Base-by-base conservation (phyloP, 805 yeast species). In the Saccharomycopsis oosterbeekiorum region DNA sequence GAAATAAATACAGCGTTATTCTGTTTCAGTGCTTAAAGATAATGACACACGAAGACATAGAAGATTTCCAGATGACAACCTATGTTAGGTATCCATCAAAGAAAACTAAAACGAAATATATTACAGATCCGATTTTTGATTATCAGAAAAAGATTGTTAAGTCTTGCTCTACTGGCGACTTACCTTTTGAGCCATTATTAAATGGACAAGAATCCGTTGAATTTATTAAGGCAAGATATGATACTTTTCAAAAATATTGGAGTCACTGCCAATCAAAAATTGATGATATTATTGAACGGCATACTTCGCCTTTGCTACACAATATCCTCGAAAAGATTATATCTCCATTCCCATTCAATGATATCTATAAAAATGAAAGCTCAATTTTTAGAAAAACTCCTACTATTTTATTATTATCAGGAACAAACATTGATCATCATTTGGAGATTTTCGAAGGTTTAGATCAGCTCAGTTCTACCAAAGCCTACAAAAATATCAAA, bases 371-470 rank as follows among this genome's bases (percentile, higher is more conserved):
- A 11, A 36, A n/a, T 24, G 17, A 37, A n/a, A 37, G 12, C 42
- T 36, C 54, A n/a, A 19, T 29, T 9, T 43, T 59, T 15, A 42
- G 11, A 26, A 59, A 50, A 50, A 56, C 61, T 2, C 56, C 59
- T 2, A 56, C 64, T 9, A 61, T 57, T n/a, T 24, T 63, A n/a
- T 34, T 63, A 10, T 36, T 59, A 21, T 51, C 59, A 1, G 65
- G 65, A 2, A 60, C 65, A 11, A 60, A 61, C 50, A 63, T 61
- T 11, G 59, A 62, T 21, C 40, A 56, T 39, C 64, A 63, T 39
- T 14, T 34, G 6, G 58, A 43, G 19, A 37, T 63, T 8, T 58
- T 61, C 24, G 19, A 19, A 2, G 36, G 57, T n/a, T 51, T 63
- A 17, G 24, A 37, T 8, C 3, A 53, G 12, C 14, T 55, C 12